Evolutionary conservation across 331 rosid genomes (phyloP).

Genomic region (Rosa hybrid): DNA sequence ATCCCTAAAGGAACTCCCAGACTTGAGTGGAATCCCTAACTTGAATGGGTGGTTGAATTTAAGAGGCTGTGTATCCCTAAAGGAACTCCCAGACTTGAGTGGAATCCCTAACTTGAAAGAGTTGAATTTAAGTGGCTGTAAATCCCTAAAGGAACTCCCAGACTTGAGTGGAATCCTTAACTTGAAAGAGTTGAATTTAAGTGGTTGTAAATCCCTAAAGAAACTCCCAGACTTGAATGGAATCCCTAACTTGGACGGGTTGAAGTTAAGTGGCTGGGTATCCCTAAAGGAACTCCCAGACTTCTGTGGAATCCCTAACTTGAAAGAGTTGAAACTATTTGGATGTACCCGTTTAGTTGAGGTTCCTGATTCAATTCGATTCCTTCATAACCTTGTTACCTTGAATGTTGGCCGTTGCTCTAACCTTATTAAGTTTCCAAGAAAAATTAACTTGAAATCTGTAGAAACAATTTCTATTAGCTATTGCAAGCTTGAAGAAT

Average conservation of each 20-base stretch:
- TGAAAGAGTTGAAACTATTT: background rate
- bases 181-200: too few species aligned
- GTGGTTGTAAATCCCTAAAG: background rate
- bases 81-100: background rate
- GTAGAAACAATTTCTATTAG: background rate
- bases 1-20: background rate
- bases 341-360: background rate
- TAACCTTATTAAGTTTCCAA: background rate
- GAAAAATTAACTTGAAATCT: background rate
- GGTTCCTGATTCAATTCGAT: background rate
- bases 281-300: too few species aligned
- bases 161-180: too few species aligned
- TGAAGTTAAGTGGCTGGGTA: background rate
- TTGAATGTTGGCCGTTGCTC: background rate
- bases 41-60: background rate
- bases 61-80: background rate
- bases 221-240: background rate
- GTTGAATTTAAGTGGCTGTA: background rate
- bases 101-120: background rate
- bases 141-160: too few species aligned
- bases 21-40: background rate
- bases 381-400: slow-evolving; percentile 6
- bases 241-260: background rate
- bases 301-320: background rate
- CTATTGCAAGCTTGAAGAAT: too few species aligned